Evolutionary conservation across 2,329 filamentous ascomycete genomes (phyloP).

Genomic region (Sporothrix pallida): DNA sequence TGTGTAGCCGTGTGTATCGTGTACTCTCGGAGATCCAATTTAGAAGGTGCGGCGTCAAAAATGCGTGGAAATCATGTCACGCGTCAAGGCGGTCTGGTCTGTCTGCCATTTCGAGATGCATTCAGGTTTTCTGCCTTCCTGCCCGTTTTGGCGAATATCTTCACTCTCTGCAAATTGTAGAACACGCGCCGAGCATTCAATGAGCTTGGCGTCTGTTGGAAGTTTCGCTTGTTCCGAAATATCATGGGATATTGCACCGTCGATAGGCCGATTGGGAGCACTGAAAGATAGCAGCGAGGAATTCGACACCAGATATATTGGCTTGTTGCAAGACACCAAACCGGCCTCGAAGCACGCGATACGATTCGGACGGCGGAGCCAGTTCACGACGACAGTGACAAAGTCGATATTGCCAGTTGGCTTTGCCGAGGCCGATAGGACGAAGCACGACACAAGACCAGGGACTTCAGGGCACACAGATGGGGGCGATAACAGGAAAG

Average conservation of each 20-base stretch:
- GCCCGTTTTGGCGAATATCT: too few species aligned
- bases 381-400: constrained; percentile 12
- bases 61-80: constrained; percentile 28
- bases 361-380: neutral
- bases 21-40: constrained; percentile 30
- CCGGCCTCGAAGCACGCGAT: constrained; percentile 1
- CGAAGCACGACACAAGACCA: neutral
- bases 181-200: neutral
- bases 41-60: constrained; percentile 28
- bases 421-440: neutral
- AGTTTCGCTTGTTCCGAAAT: neutral
- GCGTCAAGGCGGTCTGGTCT: constrained; percentile 29
- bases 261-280: neutral
- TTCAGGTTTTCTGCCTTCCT: constrained; percentile 3
- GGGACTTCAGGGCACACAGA: neutral
- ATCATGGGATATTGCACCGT: neutral
- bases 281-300: too few species aligned
- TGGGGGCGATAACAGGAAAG: constrained; percentile 1
- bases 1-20: constrained; percentile 11
- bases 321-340: neutral
- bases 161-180: neutral
- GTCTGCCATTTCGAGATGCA: neutral
- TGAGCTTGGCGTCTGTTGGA: neutral
- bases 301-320: neutral
- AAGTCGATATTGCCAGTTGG: neutral